phyloP scores from a whole-genome alignment of 805 yeast species.

The Candida silvatica region DNA sequence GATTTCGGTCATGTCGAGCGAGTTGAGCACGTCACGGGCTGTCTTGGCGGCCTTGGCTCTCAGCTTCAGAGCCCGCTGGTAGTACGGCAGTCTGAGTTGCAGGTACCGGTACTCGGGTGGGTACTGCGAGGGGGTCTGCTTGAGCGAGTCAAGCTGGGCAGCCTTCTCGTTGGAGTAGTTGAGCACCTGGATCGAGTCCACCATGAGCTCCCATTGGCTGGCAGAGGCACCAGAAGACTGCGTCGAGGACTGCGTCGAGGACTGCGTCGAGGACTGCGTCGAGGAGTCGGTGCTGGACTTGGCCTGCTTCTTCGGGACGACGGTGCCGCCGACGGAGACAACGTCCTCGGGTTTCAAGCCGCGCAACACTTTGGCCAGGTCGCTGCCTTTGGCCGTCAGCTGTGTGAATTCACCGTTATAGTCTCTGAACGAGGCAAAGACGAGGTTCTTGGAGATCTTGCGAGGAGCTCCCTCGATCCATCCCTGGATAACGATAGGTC shows the following conservation, averaged over 20 bases:
- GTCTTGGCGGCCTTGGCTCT: conserved; percentile 48
- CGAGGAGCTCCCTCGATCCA: conserved; percentile 78
- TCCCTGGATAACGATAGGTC: conserved; percentile 55
- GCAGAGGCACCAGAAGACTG: conserved; percentile 10
- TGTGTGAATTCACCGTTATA: conserved; percentile 60
- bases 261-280: conserved; percentile 8
- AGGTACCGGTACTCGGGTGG: conserved; percentile 79
- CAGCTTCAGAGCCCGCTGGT: conserved; percentile 45
- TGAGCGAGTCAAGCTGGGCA: conserved; percentile 57
- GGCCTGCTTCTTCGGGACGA: conserved; percentile 27
- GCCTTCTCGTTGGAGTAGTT: conserved; percentile 55
- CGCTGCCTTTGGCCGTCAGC: conserved; percentile 33
- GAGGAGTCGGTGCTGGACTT: neutral
- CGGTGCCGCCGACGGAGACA: conserved; percentile 52
- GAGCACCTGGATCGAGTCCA: conserved; percentile 43
- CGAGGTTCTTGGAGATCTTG: conserved; percentile 51
- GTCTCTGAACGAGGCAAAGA: conserved; percentile 75
- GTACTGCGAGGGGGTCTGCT: conserved; percentile 43
- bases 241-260: conserved; percentile 11
- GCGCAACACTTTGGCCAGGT: conserved; percentile 30
- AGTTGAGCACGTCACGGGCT: conserved; percentile 29
- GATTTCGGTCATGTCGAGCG: conserved; percentile 57
- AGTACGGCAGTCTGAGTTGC: conserved; percentile 58
- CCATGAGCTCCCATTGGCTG: conserved; percentile 47
- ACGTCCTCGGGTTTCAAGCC: conserved; percentile 66